Base-by-base conservation (phyloP, 176 grass and related monocot species). In the Oryza brachyantha region DNA sequence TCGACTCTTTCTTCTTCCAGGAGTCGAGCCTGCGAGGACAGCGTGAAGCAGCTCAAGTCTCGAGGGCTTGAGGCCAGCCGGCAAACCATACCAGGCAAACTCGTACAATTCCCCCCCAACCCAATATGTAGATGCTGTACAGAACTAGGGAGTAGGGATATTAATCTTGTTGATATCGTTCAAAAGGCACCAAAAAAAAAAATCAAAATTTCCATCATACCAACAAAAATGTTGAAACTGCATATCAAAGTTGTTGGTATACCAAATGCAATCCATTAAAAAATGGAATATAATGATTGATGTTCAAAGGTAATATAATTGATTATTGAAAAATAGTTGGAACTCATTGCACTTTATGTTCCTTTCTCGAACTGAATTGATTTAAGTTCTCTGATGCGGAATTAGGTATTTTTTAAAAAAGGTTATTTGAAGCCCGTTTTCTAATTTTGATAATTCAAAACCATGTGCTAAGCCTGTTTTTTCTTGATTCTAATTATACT, bases 1-100 rank as follows among this genome's bases (percentile, higher is more conserved):
- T 94, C 22, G 91, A 98, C 73, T 40, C 92, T 38, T 98, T 98
- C 76, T 98, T 98, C 76, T 85, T 90, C 77, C 92, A 90, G 72
- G 76, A 88, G 57, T 90, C 87, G 10, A 70, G 67, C 70, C 48
- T 62, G 54, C 72, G 81, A 86, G 59, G 79, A 40, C 73, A 83
- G 39, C 70, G 62, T 19, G 71, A 69, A 82, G 17, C 8, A 21
- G n/a, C 48, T 3, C 48, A 52, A 21, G 19, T 52, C 48, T 52
- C 48, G n/a, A 52, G 17, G 48, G 7, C 48, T 9, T 3, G 14
- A 46, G 13, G 14, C 43, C 14, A 46, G 43, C 1, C 14, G 43
- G 13, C 14, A 13, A 46, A 46, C 4, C 14, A 46, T n/a, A 46
- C 43, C 43, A 46, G 43, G 43, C 43, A 46, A 46, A 34, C 61